Conservation (phyloP, 1,284 basidiomycete genomes). For the Papiliotrema fonsecae region DNA sequence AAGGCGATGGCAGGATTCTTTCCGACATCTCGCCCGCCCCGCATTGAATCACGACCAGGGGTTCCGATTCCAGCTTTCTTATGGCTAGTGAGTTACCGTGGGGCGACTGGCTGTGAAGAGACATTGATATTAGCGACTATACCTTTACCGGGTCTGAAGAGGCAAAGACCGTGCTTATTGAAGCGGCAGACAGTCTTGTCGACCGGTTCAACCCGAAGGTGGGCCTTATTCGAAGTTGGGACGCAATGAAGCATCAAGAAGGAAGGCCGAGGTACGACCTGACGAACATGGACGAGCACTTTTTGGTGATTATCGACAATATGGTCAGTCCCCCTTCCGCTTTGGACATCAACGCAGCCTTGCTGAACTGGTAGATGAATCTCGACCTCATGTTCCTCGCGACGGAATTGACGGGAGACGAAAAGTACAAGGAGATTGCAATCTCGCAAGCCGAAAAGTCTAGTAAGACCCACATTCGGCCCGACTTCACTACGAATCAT, state of each 20-base stretch:
- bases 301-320: slow-evolving; percentile 42
- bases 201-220: slow-evolving; percentile 33
- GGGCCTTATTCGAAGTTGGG: slow-evolving; percentile 37
- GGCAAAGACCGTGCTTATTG: slow-evolving; percentile 27
- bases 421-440: slow-evolving; percentile 30
- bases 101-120: background rate
- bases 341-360: too few relatives aligned
- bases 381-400: slow-evolving; percentile 38
- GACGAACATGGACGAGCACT: slow-evolving; percentile 36
- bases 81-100: slow-evolving; percentile 26
- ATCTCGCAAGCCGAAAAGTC: slow-evolving; percentile 33
- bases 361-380: slow-evolving; percentile 42
- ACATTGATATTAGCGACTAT: slow-evolving; percentile 20
- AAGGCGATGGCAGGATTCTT: slow-evolving; percentile 28
- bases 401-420: slow-evolving; percentile 29
- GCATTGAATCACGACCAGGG: slow-evolving; percentile 40
- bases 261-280: slow-evolving; percentile 17
- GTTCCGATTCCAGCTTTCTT: slow-evolving; percentile 37
- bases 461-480: slow-evolving; percentile 23
- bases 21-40: slow-evolving; percentile 19
- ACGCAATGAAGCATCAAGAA: slow-evolving; percentile 19
- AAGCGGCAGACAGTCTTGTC: slow-evolving; percentile 33
- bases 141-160: slow-evolving; percentile 24
- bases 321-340: slow-evolving; percentile 29
- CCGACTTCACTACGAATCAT: slow-evolving; percentile 35